phyloP scores from a whole-genome alignment of 148 eudicot species.

The Persicaria maculosa region DNA sequence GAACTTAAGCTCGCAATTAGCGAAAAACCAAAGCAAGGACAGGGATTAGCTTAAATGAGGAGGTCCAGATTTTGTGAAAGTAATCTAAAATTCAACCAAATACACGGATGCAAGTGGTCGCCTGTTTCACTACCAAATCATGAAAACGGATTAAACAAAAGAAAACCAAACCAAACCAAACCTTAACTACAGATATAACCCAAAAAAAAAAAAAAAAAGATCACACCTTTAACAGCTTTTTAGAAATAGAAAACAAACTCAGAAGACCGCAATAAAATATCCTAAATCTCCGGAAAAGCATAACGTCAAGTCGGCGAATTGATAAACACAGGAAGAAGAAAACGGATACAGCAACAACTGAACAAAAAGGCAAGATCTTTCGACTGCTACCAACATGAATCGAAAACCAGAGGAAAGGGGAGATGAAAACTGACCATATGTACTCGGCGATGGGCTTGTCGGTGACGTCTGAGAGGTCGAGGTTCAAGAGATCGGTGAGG shows the following conservation, averaged over 20 bases:
- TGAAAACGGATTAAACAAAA: too few species aligned
- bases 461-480: conserved; percentile 15
- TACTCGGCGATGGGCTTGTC: conserved; percentile 18
- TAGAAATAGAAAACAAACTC: not conserved
- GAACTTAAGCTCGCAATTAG: not conserved
- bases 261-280: not conserved
- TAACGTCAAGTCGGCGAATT: not conserved
- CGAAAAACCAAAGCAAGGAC: not conserved
- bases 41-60: not conserved
- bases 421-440: conserved; percentile 14
- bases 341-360: not conserved
- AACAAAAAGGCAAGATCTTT: not conserved
- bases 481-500: conserved; percentile 16
- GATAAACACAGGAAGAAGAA: not conserved
- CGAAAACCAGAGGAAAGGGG: not conserved
- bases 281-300: not conserved
- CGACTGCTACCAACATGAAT: not conserved
- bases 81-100: too few species aligned
- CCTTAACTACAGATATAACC: not conserved
- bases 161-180: not conserved
- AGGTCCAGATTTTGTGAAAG: too few species aligned
- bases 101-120: too few species aligned
- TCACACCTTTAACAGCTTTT: not conserved
- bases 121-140: too few species aligned
- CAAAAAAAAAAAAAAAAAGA: not conserved